These are phyloP conservation scores for Crithidia sp. DNA, from an alignment of 208 protist genomes.

Conservation along the genomic window DNA sequence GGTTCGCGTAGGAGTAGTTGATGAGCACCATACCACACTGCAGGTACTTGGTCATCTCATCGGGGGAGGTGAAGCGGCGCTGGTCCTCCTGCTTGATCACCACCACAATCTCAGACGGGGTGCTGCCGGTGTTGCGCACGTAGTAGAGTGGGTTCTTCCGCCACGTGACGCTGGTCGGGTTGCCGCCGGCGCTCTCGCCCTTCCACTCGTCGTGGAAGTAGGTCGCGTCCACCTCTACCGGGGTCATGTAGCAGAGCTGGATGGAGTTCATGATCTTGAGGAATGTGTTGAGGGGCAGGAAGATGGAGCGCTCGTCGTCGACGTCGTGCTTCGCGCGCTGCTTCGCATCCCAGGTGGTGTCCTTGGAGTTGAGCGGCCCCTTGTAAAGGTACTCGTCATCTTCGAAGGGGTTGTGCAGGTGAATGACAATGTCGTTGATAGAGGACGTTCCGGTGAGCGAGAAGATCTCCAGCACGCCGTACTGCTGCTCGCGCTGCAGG, in stretches of 20 bases:
- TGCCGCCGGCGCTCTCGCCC: constrained; percentile 57
- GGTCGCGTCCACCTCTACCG: constrained; percentile 32
- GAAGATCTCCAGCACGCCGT: constrained; percentile 67
- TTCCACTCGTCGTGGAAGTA: constrained; percentile 60
- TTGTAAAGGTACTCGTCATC: constrained; percentile 59
- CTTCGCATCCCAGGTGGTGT: constrained; percentile 56
- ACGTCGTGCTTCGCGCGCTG: constrained; percentile 44
- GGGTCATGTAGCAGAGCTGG: constrained; percentile 65
- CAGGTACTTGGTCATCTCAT: constrained; percentile 48
- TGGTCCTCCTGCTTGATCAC: constrained; percentile 71
- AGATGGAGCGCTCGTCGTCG: constrained; percentile 57
- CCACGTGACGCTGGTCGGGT: constrained; percentile 70
- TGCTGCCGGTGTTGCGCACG: constrained; percentile 48
- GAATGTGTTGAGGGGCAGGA: constrained; percentile 59
- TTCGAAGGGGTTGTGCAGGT: constrained; percentile 73
- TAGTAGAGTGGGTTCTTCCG: constrained; percentile 80
- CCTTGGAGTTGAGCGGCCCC: constrained; percentile 58
- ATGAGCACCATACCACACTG: constrained; percentile 73
- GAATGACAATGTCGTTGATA: constrained; percentile 59
- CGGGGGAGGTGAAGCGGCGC: constrained; percentile 45
- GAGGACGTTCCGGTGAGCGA: constrained; percentile 49
- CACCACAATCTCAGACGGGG: constrained; percentile 41
- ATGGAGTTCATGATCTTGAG: constrained; percentile 51
- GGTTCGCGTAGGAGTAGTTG: constrained; percentile 30
- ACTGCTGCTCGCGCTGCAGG: constrained; percentile 72